Base-by-base conservation (phyloP, 139 green algal species). In the Chlorella sp. region DNA sequence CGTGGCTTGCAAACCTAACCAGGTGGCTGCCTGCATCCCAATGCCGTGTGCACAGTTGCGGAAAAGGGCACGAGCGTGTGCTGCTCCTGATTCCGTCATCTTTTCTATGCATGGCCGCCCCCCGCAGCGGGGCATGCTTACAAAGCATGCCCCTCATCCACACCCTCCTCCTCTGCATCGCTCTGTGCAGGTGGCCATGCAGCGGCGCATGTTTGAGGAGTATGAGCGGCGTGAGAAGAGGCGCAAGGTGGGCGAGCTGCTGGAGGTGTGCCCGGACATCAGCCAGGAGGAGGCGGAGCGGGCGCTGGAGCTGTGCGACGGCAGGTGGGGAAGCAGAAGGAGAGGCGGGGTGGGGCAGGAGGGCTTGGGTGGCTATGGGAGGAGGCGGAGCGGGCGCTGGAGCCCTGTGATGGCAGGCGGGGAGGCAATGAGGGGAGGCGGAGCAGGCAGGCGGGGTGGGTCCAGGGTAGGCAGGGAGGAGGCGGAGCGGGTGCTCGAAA, bases 211-310 rank as follows among this genome's bases (percentile, higher is more conserved):
- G 92, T 94, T 96, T 36, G 84, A 95, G 75, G 92, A 95, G 88
- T 98, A 96, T 73, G 95, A 98, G 78, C 93, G 91, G 79, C 81
- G 92, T 2, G 96, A 98, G 85, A 80, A 76, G 57, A 57, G 57
- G 60, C 89, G 96, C 64, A 97, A 98, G 93, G 94, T 96, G 16
- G 40, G 83, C 2, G 96, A 98, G 75, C 86, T 98, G 19, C 92
- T 84, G 37, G 92, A 94, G 71, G 88, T 98, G 9, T 95, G 91
- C 81, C 95, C 94, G 3, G 93, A 95, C 14, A 82, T 98, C 9
- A 92, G 81, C 24, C 91, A 93, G 42, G 91, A 94, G 39, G 92
- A 96, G 21, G 96, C 96, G 5, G 34, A 64, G 22, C 80, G 64
- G 24, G 96, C 96, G 0, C 91, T 98, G 30, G 91, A 96, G 36